These are phyloP conservation scores for Aechmea fasciata DNA, from an alignment of 176 grass and related monocot genomes.

Conservation along the genomic window DNA sequence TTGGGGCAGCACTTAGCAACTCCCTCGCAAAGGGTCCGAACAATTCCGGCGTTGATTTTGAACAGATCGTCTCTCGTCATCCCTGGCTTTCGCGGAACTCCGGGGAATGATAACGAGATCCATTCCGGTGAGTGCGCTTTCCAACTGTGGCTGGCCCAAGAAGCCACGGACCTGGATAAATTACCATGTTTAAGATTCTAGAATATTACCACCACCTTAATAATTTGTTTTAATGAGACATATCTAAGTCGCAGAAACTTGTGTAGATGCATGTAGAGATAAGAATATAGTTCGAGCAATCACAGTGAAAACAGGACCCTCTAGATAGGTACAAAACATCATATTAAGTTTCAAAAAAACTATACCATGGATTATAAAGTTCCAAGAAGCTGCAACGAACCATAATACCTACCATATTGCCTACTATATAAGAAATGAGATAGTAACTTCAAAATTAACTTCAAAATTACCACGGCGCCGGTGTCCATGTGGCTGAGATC, in stretches of 20 bases:
- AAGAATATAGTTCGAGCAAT: too few species aligned
- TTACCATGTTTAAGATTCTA: too few species aligned
- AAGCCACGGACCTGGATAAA: slow-evolving; percentile 68
- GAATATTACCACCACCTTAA: too few species aligned
- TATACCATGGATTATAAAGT: too few species aligned
- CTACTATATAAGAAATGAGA: neutral
- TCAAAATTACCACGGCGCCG: slow-evolving; percentile 63
- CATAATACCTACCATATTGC: neutral
- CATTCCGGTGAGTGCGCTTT: slow-evolving; percentile 76
- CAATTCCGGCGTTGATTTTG: slow-evolving; percentile 94
- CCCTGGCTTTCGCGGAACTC: slow-evolving; percentile 76
- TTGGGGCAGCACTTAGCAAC: slow-evolving; percentile 68
- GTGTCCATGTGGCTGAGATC: slow-evolving; percentile 93
- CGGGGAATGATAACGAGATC: slow-evolving; percentile 91
- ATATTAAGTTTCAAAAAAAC: too few species aligned
- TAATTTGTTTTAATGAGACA: too few species aligned
- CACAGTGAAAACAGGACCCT: too few species aligned
- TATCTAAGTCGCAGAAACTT: too few species aligned
- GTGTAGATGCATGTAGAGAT: too few species aligned
- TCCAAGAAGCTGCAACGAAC: neutral
- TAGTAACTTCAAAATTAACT: neutral
- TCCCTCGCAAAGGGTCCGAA: slow-evolving; percentile 73
- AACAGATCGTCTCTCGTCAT: slow-evolving; percentile 97
- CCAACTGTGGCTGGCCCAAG: slow-evolving; percentile 62
- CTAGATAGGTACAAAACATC: too few species aligned